phyloP scores from a whole-genome alignment of 225 moss, liverwort and hornwort genomes.

The Takakia lepidozioides region DNA sequence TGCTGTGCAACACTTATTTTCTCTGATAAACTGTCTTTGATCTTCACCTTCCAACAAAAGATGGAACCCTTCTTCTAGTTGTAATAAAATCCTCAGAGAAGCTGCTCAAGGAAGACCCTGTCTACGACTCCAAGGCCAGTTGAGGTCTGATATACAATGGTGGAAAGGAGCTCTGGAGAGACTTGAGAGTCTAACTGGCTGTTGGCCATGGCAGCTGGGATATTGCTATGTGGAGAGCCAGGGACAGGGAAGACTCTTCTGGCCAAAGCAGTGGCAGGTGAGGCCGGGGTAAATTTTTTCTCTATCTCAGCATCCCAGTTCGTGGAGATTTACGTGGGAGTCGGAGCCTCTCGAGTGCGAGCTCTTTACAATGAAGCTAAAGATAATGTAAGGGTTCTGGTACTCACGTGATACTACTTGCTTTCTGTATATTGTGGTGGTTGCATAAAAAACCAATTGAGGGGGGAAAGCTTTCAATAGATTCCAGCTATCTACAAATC shows the following conservation, averaged over 20 bases:
- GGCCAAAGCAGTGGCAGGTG: constrained; percentile 98
- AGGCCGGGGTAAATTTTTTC: constrained; percentile 97
- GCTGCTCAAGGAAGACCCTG: too few relatives aligned
- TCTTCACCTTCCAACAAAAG: neutral
- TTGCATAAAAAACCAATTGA: too few relatives aligned
- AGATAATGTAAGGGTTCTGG: constrained; percentile 60
- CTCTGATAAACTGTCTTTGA: neutral
- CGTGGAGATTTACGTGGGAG: constrained; percentile 99
- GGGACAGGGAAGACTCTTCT: constrained; percentile 96
- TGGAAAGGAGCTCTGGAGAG: too few relatives aligned
- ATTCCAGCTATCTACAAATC: too few relatives aligned
- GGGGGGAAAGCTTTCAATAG: too few relatives aligned
- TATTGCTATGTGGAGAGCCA: constrained; percentile 95
- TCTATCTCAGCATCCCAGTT: constrained; percentile 97
- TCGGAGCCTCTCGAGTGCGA: constrained; percentile 95
- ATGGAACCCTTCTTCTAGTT: neutral
- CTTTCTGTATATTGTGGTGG: too few relatives aligned
- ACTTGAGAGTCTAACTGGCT: too few relatives aligned
- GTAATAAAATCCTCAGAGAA: neutral
- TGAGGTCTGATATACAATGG: too few relatives aligned
- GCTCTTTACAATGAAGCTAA: constrained; percentile 94
- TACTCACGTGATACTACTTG: too few relatives aligned
- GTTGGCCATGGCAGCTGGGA: constrained; percentile 87
- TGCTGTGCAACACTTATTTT: neutral
- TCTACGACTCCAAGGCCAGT: too few relatives aligned